phyloP scores from a whole-genome alignment of 176 grass and related monocot genomes.

The Carex pumila region DNA sequence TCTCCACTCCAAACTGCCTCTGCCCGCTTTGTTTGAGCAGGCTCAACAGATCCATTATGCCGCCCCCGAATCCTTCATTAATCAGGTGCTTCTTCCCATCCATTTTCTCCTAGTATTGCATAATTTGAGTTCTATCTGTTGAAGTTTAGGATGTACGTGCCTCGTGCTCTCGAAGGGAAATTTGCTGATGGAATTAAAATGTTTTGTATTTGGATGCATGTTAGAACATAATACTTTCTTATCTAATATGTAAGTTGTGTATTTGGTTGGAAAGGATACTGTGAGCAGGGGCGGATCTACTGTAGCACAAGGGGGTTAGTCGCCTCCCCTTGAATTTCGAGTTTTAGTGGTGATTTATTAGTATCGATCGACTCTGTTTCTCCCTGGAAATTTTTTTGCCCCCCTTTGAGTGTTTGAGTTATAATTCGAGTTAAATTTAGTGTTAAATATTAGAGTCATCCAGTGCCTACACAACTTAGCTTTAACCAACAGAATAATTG shows the following conservation, averaged over 20 bases:
- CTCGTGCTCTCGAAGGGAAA: not conserved
- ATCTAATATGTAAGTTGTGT: not conserved
- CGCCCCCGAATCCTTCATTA: constrained; percentile 56
- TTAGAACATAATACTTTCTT: not conserved
- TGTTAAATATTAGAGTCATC: no score
- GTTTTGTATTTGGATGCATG: not conserved
- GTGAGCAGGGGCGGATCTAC: no score
- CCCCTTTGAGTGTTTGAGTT: no score
- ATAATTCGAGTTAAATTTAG: no score
- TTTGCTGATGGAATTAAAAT: not conserved
- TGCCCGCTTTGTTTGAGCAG: constrained; percentile 65
- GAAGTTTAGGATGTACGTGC: not conserved
- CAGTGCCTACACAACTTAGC: no score
- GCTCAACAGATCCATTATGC: constrained; percentile 59
- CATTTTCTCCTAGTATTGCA: not conserved
- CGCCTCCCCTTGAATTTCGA: no score
- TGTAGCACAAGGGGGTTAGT: no score
- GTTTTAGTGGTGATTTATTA: no score
- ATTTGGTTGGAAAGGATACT: constrained; percentile 4
- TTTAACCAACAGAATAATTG: no score
- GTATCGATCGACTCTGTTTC: no score
- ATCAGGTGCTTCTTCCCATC: constrained; percentile 28
- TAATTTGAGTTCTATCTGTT: not conserved
- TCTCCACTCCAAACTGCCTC: constrained; percentile 25
- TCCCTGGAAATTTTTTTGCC: no score